A percentile compares a stretch with the other conserved stretches of the same genome.
These are phyloP conservation scores for Serpula lacrymans DNA, from an alignment of 768 basidiomycete genomes.

Conservation along the genomic window DNA sequence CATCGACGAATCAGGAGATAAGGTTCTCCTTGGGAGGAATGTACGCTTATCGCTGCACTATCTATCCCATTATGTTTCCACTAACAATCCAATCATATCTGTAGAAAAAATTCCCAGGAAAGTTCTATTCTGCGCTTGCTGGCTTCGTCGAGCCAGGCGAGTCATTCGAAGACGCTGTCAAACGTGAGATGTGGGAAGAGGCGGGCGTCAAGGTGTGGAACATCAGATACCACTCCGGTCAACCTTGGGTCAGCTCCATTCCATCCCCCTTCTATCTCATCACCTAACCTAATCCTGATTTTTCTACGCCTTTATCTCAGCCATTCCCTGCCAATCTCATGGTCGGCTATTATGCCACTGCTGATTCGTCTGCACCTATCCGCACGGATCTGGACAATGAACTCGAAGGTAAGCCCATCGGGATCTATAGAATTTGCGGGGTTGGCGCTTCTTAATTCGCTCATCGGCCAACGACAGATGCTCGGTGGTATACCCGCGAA, in stretches of 20 bases:
- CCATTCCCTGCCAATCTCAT: conserved; percentile 90
- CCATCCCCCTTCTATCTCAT: not conserved
- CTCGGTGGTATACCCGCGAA: conserved; percentile 80
- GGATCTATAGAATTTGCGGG: not conserved
- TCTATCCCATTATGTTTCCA: conserved; percentile 3
- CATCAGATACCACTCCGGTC: conserved; percentile 79
- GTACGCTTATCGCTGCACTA: conserved; percentile 38
- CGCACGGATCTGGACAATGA: conserved; percentile 91
- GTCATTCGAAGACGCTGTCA: conserved; percentile 89
- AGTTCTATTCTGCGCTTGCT: conserved; percentile 85
- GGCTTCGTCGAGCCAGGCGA: conserved; percentile 96
- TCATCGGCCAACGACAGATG: conserved; percentile 49
- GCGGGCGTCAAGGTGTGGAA: conserved; percentile 86
- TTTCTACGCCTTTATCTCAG: conserved; percentile 33
- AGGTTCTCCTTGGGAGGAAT: conserved; percentile 83
- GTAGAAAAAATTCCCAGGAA: conserved; percentile 62
- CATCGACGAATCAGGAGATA: conserved; percentile 75
- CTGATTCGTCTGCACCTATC: conserved; percentile 68
- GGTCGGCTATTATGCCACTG: conserved; percentile 86
- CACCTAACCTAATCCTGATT: conserved; percentile 4
- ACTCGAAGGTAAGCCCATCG: conserved; percentile 63
- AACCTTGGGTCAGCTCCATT: conserved; percentile 68
- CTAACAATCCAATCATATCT: not conserved
- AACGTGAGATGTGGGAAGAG: conserved; percentile 94
- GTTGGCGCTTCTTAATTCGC: not conserved